phyloP scores from a whole-genome alignment of 371 early-diverging fungal species.

The Dinochytrium kinnereticum region DNA sequence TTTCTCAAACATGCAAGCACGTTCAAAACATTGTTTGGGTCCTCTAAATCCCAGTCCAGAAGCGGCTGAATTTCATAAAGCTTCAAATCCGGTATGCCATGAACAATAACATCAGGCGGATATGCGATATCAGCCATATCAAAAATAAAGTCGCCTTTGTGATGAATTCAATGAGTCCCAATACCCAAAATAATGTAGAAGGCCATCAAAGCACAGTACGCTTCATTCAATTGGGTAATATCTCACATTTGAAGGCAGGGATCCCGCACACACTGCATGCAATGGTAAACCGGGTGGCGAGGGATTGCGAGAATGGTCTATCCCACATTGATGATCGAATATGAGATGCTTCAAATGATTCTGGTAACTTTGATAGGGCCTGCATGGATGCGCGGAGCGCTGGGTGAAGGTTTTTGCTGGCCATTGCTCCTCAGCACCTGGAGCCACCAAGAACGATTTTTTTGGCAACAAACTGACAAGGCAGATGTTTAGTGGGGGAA shows the following conservation, averaged over 20 bases:
- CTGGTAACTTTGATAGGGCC: neutral
- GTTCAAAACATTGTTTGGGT: neutral
- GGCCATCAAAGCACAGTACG: too few relatives aligned
- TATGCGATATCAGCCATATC: neutral
- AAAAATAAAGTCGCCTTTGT: conserved; percentile 13
- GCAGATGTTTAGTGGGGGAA: neutral
- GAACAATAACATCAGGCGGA: conserved; percentile 15
- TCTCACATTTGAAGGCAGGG: conserved; percentile 5
- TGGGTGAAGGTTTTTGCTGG: neutral
- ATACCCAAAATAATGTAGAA: too few relatives aligned
- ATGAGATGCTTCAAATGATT: neutral
- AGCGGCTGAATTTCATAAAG: neutral
- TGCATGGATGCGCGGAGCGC: neutral
- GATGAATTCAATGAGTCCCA: too few relatives aligned
- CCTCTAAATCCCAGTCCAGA: conserved; percentile 5
- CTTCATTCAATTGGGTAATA: too few relatives aligned
- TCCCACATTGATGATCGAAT: neutral
- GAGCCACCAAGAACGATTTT: too few relatives aligned
- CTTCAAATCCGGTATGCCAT: neutral
- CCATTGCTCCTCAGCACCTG: too few relatives aligned
- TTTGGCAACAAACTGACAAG: too few relatives aligned
- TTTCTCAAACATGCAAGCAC: neutral
- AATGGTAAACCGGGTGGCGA: conserved; percentile 3
- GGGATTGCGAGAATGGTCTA: neutral
- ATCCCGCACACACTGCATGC: neutral